Evolutionary conservation across 257 asterid genomes (phyloP).

Genomic region (Jaltomata sinuosa): DNA sequence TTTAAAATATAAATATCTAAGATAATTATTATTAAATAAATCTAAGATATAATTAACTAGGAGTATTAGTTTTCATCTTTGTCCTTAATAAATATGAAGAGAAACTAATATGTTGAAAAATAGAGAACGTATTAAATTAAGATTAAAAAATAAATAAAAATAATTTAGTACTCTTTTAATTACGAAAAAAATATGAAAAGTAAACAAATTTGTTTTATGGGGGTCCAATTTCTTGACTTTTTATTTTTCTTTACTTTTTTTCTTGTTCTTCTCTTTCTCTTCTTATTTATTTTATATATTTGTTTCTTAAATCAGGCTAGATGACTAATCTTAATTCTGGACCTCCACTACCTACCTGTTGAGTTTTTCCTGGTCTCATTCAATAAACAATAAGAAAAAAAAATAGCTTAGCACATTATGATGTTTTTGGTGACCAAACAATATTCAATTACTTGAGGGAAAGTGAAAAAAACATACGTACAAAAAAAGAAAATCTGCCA

Average conservation of each 20-base stretch:
- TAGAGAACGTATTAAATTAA: too few relatives aligned
- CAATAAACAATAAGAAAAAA: background rate
- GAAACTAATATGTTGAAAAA: too few relatives aligned
- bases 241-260: background rate
- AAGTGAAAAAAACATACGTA: background rate
- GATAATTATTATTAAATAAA: too few relatives aligned
- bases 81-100: too few relatives aligned
- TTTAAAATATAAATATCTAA: too few relatives aligned
- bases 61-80: too few relatives aligned
- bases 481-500: too few relatives aligned
- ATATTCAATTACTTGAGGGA: background rate
- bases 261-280: background rate
- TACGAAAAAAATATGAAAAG: too few relatives aligned
- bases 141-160: too few relatives aligned
- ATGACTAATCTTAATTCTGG: conserved; percentile 6
- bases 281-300: background rate
- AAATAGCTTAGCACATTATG: background rate
- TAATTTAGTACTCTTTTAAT: too few relatives aligned
- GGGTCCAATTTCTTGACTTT: conserved; percentile 5
- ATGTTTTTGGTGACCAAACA: background rate
- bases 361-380: background rate
- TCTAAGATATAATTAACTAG: too few relatives aligned
- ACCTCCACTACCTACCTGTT: conserved; percentile 12
- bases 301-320: background rate
- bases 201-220: background rate